Evolutionary conservation across 495 filamentous ascomycete species (phyloP), one percentile per base, ranked within the genome.

Genomic region (Niebla homalea): DNA sequence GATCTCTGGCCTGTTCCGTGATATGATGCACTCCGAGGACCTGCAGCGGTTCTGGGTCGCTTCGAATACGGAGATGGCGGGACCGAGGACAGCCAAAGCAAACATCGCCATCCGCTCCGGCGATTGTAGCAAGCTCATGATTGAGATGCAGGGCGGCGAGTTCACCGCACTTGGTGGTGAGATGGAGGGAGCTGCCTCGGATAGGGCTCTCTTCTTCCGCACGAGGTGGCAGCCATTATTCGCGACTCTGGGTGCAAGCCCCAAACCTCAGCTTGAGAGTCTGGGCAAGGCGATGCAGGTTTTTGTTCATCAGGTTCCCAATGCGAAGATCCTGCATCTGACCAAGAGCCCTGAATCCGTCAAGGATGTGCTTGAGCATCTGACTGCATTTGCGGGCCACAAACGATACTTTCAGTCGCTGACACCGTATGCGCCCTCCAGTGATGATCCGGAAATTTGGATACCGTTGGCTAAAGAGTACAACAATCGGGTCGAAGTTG

Each of bases 201-300:
- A 49, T 26, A 46, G 57, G 3, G 36, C 35, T 5, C 56, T 60
- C 19, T 60, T 60, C 51, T 60, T 55, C 51, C 50, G 51, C 32
- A 51, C 47, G 7, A 50, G 48, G 47, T 60, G 57, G 57, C 56
- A 59, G 40, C 57, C 57, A 20, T 46, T 51, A 3, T 60, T 60
- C 48, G 45, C 53, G 0, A 40, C 35, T 12, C 49, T 56, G 8
- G 48, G 53, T 22, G 23, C n/a, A 7, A 52, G 38, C 15, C 26
- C 37, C 40, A 44, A 37, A n/a, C 19, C 26, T 8, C 50, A 37
- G 5, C 20, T 60, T 15, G 41, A 41, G 0, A 44, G 21, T 16
- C 26, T 55, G 14, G 46, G 52, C 2, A 41, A 60, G 38, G 23
- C 47, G 23, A 58, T 58, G 56, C 46, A 59, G 36, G 32, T 59